Base-by-base conservation (phyloP, 202 grass and related monocot genomes). In the Cymbopogon flexuosus region DNA sequence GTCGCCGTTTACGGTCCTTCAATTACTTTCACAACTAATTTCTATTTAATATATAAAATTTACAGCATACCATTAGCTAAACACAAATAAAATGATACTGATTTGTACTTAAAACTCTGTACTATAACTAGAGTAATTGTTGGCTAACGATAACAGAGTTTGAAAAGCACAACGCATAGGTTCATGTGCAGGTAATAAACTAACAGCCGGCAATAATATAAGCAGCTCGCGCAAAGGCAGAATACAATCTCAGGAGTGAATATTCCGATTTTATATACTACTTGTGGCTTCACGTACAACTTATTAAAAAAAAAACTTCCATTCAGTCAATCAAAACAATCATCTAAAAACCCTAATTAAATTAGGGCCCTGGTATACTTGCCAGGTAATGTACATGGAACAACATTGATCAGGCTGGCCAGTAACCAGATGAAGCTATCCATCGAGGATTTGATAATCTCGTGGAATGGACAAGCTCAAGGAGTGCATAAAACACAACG, bases 301-400 rank as follows among this genome's bases (percentile, higher is more conserved):
- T 90, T 90, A 86, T 86, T 37, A 70, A 24, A 60, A 78, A 78
- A 82, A 79, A n/a, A 3, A 15, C 5, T 75, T 79, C 61, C 52
- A 69, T 74, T 79, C 68, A 39, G 19, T 83, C 62, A 18, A 80
- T 57, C 62, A 65, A 84, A 86, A 86, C 75, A 79, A 90, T 75
- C 75, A 86, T 80, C 84, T 79, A 62, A 68, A 78, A 62, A 73
- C 79, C 49, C 78, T 81, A 79, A 35, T 18, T 27, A 11, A 82
- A 22, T 35, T 56, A 70, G 78, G 78, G 83, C 41, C 79, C 33
- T 62, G 83, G 74, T 76, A 43, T 67, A 74, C 81, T 59, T 63
- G 75, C 88, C 83, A 83, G 62, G 74, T 79, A 79, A 75, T 86
- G 69, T 83, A 86, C 79, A 90, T 83, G 75, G 75, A 75, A 79